A percentile compares a stretch with the other conserved stretches of the same genome.
These are phyloP conservation scores for Colletotrichum sp. DNA, from an alignment of 2,329 filamentous ascomycete species.

Conservation along the genomic window DNA sequence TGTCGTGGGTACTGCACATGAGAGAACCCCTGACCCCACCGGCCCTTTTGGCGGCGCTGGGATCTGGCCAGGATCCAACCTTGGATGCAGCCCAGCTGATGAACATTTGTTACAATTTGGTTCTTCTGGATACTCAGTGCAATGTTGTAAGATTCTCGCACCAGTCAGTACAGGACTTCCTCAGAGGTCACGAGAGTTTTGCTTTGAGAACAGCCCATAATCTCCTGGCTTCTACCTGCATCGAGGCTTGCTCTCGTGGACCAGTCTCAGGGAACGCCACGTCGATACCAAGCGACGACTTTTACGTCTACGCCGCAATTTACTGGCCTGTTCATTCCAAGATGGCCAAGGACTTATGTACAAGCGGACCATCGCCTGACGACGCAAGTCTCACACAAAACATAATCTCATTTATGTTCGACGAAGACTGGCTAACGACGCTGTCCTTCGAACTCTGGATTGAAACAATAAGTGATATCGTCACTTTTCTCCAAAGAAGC, in stretches of 20 bases:
- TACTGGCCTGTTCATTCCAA: not conserved
- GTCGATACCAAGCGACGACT: not conserved
- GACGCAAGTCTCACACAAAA: fast-evolving
- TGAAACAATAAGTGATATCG: fast-evolving
- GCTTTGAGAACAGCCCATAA: fast-evolving
- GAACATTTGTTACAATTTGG: not conserved
- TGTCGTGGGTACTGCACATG: not conserved
- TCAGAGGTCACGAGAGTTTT: not conserved
- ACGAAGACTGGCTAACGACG: not conserved
- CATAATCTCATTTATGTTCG: not conserved
- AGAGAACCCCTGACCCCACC: not conserved
- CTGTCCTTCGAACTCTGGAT: not conserved
- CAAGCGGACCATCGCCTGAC: fast-evolving
- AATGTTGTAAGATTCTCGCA: not conserved
- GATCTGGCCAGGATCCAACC: fast-evolving
- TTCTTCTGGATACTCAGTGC: not conserved
- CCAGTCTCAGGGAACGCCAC: fast-evolving
- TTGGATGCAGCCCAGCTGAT: not conserved
- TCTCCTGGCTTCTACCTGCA: not conserved
- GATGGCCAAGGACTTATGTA: not conserved
- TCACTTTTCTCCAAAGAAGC: fast-evolving
- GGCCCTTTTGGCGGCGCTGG: not conserved
- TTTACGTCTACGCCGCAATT: not conserved
- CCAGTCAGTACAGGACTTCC: not conserved
- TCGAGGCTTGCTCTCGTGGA: not conserved